A percentile compares a stretch with the other conserved stretches of the same genome.
phyloP scores from a whole-genome alignment of 2,329 filamentous ascomycete genomes.

The Alternaria hordeiaustralica region DNA sequence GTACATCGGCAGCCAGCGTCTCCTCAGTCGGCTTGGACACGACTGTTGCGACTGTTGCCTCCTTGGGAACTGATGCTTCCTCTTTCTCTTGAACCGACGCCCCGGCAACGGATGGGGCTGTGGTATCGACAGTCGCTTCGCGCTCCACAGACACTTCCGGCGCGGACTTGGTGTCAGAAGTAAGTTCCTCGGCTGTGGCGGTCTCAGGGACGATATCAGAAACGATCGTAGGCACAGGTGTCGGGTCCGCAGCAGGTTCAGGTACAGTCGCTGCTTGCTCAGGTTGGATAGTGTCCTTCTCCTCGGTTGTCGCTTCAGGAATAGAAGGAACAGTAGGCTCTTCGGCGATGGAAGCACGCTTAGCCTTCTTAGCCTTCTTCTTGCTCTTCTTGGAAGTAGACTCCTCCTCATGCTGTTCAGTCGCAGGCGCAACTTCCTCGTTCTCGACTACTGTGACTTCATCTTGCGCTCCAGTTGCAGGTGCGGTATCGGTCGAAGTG shows the following conservation, averaged over 20 bases:
- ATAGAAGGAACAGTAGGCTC: conserved; percentile 2
- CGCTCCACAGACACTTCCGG: not conserved
- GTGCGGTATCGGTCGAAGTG: not conserved
- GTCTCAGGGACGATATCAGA: not conserved
- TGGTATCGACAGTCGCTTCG: not conserved
- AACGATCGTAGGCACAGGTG: not conserved
- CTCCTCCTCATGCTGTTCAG: conserved; percentile 9
- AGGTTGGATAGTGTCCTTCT: not conserved
- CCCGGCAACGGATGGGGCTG: not conserved
- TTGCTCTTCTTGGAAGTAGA: conserved; percentile 26
- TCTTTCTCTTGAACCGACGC: not conserved
- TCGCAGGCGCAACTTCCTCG: not conserved
- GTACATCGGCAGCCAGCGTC: not conserved
- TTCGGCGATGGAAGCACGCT: conserved; percentile 14
- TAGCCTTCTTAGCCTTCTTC: conserved; percentile 31
- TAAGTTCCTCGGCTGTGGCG: not conserved
- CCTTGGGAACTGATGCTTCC: not conserved
- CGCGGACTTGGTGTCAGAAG: not conserved
- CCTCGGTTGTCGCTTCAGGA: not conserved
- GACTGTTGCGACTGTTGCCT: not conserved
- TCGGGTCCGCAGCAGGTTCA: not conserved
- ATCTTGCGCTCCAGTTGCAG: not conserved
- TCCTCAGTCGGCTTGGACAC: not conserved
- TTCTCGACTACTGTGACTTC: not conserved
- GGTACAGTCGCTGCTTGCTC: not conserved